phyloP scores from a whole-genome alignment of 768 basidiomycete genomes.

The Kondoa malvinella region DNA sequence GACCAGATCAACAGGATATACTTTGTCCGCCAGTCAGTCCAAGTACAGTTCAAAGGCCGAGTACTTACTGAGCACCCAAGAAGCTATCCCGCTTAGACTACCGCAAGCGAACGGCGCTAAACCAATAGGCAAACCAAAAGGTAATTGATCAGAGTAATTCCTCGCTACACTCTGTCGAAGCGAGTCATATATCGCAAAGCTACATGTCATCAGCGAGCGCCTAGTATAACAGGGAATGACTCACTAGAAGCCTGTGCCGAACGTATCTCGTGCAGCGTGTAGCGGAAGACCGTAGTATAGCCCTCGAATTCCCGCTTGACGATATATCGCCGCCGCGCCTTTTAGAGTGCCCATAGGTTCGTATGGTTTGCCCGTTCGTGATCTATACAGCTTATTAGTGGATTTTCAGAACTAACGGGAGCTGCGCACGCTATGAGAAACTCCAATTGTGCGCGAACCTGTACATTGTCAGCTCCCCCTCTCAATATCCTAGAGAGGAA shows the following conservation, averaged over 20 bases:
- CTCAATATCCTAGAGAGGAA: no score
- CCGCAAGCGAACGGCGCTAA: constrained; percentile 24
- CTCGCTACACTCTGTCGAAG: constrained; percentile 17
- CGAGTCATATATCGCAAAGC: constrained; percentile 28
- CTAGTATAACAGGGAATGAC: not conserved
- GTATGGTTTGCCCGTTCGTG: constrained; percentile 23
- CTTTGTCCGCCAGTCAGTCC: not conserved
- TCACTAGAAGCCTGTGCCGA: constrained; percentile 27
- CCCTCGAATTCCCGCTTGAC: constrained; percentile 20
- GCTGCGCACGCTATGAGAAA: constrained; percentile 22
- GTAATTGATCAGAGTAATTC: constrained; percentile 1
- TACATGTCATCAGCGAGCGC: not conserved
- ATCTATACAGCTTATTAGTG: constrained; percentile 5
- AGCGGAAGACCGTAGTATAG: constrained; percentile 25
- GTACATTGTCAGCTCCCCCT: no score
- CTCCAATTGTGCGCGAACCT: constrained; percentile 24
- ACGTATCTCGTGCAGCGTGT: constrained; percentile 23
- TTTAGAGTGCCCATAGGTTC: constrained; percentile 21
- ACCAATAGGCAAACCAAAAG: constrained; percentile 13
- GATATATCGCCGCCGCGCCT: constrained; percentile 21
- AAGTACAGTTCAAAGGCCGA: not conserved
- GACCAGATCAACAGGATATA: constrained; percentile 18
- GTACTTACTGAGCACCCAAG: constrained; percentile 21
- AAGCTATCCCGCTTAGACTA: constrained; percentile 17
- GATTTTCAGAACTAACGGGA: not conserved